These are phyloP conservation scores for Perkinsus olseni DNA, from an alignment of 169 alveolate genomes.

Conservation along the genomic window DNA sequence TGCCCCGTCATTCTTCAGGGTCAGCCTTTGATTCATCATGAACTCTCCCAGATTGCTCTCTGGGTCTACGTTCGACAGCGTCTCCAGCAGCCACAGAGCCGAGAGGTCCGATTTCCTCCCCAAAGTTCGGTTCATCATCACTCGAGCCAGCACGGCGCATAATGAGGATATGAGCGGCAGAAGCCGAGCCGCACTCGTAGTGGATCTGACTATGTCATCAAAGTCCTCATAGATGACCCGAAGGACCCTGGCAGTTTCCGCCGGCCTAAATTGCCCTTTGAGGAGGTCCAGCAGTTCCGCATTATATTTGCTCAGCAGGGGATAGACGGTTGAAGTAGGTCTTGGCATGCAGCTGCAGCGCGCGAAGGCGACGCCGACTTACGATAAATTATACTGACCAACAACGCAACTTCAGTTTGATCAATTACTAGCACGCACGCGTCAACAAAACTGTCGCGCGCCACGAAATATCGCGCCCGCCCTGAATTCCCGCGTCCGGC, in stretches of 20 bases:
- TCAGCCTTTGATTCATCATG: neutral
- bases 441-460: neutral
- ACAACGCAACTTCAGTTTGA: neutral
- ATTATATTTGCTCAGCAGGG: neutral
- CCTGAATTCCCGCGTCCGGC: too few species aligned
- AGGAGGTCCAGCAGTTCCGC: neutral
- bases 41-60: neutral
- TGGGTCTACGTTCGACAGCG: neutral
- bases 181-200: neutral
- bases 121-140: neutral
- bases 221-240: neutral
- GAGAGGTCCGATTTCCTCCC: neutral
- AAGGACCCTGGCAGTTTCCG: neutral
- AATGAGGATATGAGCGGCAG: neutral
- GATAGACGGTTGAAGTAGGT: neutral
- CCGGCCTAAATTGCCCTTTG: neutral
- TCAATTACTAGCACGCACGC: neutral
- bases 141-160: neutral
- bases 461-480: neutral
- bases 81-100: neutral
- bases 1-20: neutral
- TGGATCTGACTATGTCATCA: neutral
- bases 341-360: constrained; percentile 6
- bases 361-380: neutral
- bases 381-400: neutral